Conservation (phyloP, 495 filamentous ascomycete genomes). For the Penicillium turbatum region DNA sequence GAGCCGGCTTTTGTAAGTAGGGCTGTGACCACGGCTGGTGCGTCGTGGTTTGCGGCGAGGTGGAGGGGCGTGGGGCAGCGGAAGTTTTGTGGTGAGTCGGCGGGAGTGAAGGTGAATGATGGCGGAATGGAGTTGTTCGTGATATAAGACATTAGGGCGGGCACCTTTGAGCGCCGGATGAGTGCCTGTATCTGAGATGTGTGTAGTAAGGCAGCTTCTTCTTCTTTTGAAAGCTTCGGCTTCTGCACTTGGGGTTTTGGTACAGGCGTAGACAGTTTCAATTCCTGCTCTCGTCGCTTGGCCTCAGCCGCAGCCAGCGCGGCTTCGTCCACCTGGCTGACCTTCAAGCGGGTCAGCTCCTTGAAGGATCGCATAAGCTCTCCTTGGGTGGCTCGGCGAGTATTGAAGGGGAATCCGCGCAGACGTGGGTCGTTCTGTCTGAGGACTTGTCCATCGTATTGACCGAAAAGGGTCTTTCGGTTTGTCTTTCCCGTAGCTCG, state of each 20-base stretch:
- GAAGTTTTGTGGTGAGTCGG: slow-evolving; percentile 62
- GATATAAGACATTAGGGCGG: slow-evolving; percentile 81
- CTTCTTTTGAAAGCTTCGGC: slow-evolving; percentile 64
- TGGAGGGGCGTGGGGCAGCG: slow-evolving; percentile 86
- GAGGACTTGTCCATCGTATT: slow-evolving; percentile 83
- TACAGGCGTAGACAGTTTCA: slow-evolving; percentile 39
- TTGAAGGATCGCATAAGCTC: slow-evolving; percentile 92
- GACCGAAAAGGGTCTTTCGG: slow-evolving; percentile 77
- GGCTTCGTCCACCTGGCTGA: slow-evolving; percentile 65
- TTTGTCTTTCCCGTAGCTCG: slow-evolving; percentile 85
- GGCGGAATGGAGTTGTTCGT: slow-evolving; percentile 62
- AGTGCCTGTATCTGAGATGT: slow-evolving; percentile 83
- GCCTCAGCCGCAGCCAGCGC: slow-evolving; percentile 47
- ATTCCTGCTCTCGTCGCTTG: slow-evolving; percentile 30
- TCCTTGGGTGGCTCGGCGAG: slow-evolving; percentile 85
- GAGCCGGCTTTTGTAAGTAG: slow-evolving; percentile 71
- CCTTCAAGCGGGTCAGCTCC: slow-evolving; percentile 85
- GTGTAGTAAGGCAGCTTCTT: slow-evolving; percentile 73
- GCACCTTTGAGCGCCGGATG: slow-evolving; percentile 84
- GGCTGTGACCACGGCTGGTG: slow-evolving; percentile 65
- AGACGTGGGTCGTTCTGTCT: slow-evolving; percentile 77
- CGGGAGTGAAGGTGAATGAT: slow-evolving; percentile 69
- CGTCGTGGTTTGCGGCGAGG: slow-evolving; percentile 74
- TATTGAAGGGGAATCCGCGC: slow-evolving; percentile 89
- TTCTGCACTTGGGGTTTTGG: slow-evolving; percentile 50